A percentile compares a stretch with the other conserved stretches of the same genome.
phyloP scores from a whole-genome alignment of 306 rosid genomes.

The Trifolium dubium region DNA sequence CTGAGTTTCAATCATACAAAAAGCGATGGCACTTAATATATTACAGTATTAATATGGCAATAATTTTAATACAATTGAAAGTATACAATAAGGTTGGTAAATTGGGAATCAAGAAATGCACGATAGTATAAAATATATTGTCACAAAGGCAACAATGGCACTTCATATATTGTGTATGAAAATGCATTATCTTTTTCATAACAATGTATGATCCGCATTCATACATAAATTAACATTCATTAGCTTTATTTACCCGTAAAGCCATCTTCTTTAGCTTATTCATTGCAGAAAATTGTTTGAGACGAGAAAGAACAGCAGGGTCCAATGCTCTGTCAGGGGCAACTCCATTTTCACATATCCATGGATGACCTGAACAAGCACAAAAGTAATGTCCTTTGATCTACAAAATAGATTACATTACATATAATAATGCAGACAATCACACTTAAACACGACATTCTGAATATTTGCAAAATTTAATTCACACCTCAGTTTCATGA shows the following conservation, averaged over 20 bases:
- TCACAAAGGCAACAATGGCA: constrained; percentile 23
- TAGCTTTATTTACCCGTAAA: constrained; percentile 70
- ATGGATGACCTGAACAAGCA: constrained; percentile 86
- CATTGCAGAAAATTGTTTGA: constrained; percentile 98
- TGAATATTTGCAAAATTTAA: too few species aligned
- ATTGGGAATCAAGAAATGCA: constrained; percentile 38
- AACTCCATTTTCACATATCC: constrained; percentile 99
- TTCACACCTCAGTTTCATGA: too few species aligned
- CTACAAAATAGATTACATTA: constrained; percentile 19
- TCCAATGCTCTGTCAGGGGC: constrained; percentile 98
- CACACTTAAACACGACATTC: neutral
- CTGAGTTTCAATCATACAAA: constrained; percentile 23
- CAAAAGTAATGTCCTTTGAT: constrained; percentile 36
- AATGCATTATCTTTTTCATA: constrained; percentile 33
- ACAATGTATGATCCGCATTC: constrained; percentile 16
- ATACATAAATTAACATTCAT: constrained; percentile 25
- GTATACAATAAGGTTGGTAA: constrained; percentile 20
- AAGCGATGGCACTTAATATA: neutral
- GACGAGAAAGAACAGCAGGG: constrained; percentile 99
- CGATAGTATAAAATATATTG: neutral
- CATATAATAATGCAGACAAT: constrained; percentile 34
- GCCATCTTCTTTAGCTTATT: constrained; percentile 99
- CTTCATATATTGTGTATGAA: constrained; percentile 25
- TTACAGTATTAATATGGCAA: neutral
- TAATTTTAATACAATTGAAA: constrained; percentile 11